Evolutionary conservation across 805 yeast genomes (phyloP).

Genomic region (Teunomyces stri): DNA sequence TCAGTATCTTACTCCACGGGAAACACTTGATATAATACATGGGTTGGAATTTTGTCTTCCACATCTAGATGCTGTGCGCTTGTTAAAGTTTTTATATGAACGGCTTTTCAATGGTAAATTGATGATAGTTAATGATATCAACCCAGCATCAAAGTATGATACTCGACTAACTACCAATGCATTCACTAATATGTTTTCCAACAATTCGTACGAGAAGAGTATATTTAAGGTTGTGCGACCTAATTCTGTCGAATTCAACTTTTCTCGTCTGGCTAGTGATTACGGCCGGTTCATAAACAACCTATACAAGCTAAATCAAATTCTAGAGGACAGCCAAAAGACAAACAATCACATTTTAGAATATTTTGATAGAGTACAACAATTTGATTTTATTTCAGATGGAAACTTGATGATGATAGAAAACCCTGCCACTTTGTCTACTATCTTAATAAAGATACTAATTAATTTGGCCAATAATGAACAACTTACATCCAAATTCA

Average conservation of each 20-base stretch:
- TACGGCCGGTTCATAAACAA: slow-evolving; percentile 19
- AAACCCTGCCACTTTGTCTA: slow-evolving; percentile 30
- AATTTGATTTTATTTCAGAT: slow-evolving; percentile 22
- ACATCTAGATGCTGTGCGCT: not conserved
- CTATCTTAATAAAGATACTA: slow-evolving; percentile 26
- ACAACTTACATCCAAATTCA: slow-evolving; percentile 17
- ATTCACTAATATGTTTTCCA: slow-evolving; percentile 12
- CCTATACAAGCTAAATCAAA: slow-evolving; percentile 16
- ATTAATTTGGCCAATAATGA: slow-evolving; percentile 17
- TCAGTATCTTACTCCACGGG: slow-evolving; percentile 7
- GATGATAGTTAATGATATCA: slow-evolving; percentile 9
- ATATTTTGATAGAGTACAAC: slow-evolving; percentile 17
- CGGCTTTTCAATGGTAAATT: slow-evolving; percentile 19
- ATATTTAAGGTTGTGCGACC: slow-evolving; percentile 19
- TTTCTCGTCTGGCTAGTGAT: slow-evolving; percentile 20
- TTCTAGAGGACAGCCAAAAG: slow-evolving; percentile 13
- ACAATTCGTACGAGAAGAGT: slow-evolving; percentile 1
- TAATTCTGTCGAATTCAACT: slow-evolving; percentile 18
- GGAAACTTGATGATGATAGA: slow-evolving; percentile 28
- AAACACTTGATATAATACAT: slow-evolving; percentile 5
- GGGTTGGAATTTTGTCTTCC: slow-evolving; percentile 3
- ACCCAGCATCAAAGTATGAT: slow-evolving; percentile 6
- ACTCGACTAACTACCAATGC: slow-evolving; percentile 12
- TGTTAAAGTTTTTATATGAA: slow-evolving; percentile 14
- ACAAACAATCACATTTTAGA: not conserved